phyloP scores from a whole-genome alignment of 257 asterid species.

The Lavandula angustifolia region DNA sequence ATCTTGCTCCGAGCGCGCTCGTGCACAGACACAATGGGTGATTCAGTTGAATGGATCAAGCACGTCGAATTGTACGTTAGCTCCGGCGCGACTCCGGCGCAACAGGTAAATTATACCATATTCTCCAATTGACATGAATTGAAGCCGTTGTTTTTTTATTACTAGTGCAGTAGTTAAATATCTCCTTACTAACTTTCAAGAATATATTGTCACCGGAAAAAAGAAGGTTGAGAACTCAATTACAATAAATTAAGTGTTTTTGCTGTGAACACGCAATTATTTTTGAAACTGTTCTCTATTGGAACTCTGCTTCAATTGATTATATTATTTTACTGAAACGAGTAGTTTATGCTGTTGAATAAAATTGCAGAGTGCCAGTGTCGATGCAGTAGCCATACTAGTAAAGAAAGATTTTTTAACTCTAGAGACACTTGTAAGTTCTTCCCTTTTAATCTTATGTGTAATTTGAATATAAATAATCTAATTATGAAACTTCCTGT shows the following conservation, averaged over 20 bases:
- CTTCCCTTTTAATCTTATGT: not conserved
- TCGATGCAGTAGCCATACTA: slow-evolving; percentile 59
- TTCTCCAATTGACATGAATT: slow-evolving; percentile 4
- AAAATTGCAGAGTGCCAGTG: slow-evolving; percentile 63
- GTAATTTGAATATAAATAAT: not conserved
- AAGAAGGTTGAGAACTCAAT: slow-evolving; percentile 1
- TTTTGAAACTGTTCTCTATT: not conserved
- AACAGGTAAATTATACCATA: slow-evolving; percentile 54
- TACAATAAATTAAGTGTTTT: not conserved
- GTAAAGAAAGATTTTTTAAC: slow-evolving; percentile 60
- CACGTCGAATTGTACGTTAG: slow-evolving; percentile 74
- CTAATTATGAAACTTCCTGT: not conserved
- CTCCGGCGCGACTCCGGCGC: slow-evolving; percentile 60
- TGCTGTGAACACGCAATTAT: slow-evolving; percentile 4
- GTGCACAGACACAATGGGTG: slow-evolving; percentile 44
- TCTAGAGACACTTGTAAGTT: slow-evolving; percentile 66
- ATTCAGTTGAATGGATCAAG: slow-evolving; percentile 46
- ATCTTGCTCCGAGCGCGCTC: not conserved
- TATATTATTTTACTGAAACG: not conserved
- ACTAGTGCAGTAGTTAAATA: not conserved
- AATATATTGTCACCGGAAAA: not conserved
- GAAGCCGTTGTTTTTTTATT: slow-evolving; percentile 2
- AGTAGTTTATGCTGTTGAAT: slow-evolving; percentile 23
- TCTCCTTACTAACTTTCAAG: not conserved
- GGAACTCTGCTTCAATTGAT: not conserved